These are phyloP conservation scores for Neurospora hispaniola DNA, from an alignment of 495 filamentous ascomycete genomes.

Conservation along the genomic window DNA sequence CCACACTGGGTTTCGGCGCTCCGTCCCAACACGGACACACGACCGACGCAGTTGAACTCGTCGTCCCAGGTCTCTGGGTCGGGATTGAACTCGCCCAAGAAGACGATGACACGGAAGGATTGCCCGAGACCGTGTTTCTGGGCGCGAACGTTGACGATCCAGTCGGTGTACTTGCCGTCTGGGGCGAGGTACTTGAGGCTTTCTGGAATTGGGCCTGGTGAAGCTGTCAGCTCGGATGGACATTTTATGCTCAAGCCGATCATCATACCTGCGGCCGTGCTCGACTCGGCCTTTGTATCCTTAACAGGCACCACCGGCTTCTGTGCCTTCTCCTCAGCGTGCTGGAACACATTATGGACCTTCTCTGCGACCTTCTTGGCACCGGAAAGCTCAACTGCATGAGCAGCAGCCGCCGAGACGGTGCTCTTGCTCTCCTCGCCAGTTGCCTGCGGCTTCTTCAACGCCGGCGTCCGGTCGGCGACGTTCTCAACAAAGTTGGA, in stretches of 20 bases:
- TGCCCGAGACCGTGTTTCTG: constrained; percentile 30
- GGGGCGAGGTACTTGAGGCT: constrained; percentile 19
- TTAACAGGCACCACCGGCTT: not conserved
- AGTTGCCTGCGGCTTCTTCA: not conserved
- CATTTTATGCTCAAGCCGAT: not conserved
- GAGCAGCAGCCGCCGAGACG: not conserved
- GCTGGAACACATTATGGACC: not conserved
- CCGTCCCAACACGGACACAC: constrained; percentile 29
- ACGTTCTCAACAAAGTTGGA: constrained; percentile 14
- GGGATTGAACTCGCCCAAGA: constrained; percentile 27
- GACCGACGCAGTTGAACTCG: constrained; percentile 28
- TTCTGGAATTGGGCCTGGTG: constrained; percentile 11
- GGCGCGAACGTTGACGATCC: constrained; percentile 30
- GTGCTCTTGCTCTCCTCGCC: not conserved
- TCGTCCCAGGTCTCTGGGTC: constrained; percentile 20
- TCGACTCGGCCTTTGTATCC: not conserved
- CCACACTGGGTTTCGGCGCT: constrained; percentile 20
- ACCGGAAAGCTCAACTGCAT: not conserved
- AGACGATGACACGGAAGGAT: constrained; percentile 31
- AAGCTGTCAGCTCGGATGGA: not conserved
- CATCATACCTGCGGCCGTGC: not conserved
- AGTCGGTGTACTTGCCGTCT: constrained; percentile 31
- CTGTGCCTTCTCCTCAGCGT: not conserved
- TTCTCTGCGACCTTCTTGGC: not conserved
- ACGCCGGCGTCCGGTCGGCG: constrained; percentile 1